Percentiles rank a stretch among this genome's conserved stretches.
phyloP scores from a whole-genome alignment of 2,329 filamentous ascomycete genomes.

The Coniella vitis region DNA sequence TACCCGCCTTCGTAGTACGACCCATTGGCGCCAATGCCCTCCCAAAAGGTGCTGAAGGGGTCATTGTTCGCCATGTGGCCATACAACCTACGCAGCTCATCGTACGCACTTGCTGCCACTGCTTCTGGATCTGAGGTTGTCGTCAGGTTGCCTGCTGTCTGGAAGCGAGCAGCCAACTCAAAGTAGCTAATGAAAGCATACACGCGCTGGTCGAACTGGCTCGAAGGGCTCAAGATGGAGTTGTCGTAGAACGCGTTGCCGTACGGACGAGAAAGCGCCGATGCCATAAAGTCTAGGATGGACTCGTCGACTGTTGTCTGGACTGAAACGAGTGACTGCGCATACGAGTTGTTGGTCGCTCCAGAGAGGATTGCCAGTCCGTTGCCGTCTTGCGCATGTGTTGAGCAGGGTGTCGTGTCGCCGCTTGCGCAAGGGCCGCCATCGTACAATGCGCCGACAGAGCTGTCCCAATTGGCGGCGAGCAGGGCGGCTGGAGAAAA shows the following conservation, averaged over 20 bases:
- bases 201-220: constrained; percentile 36
- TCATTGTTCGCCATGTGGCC: constrained; percentile 43
- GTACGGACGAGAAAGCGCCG: constrained; percentile 30
- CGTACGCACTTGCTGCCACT: constrained; percentile 26
- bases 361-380: constrained; percentile 37
- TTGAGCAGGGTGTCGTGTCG: constrained; percentile 23
- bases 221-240: constrained; percentile 25
- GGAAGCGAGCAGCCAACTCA: constrained; percentile 43
- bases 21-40: constrained; percentile 39
- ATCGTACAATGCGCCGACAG: constrained; percentile 39
- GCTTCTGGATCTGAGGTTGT: not conserved
- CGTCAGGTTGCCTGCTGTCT: constrained; percentile 10
- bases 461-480: constrained; percentile 33
- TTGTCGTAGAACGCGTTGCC: constrained; percentile 48
- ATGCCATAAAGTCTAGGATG: constrained; percentile 34
- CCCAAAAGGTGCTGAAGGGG: constrained; percentile 42
- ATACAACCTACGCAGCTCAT: constrained; percentile 40
- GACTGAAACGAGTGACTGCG: not conserved
- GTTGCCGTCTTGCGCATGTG: constrained; percentile 46
- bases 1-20: constrained; percentile 37
- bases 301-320: constrained; percentile 20
- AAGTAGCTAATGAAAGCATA: constrained; percentile 49
- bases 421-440: constrained; percentile 25
- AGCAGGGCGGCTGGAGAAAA: constrained; percentile 25
- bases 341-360: constrained; percentile 22